Conservation (phyloP, 768 basidiomycete genomes). For the Phaeotremella skinneri region DNA sequence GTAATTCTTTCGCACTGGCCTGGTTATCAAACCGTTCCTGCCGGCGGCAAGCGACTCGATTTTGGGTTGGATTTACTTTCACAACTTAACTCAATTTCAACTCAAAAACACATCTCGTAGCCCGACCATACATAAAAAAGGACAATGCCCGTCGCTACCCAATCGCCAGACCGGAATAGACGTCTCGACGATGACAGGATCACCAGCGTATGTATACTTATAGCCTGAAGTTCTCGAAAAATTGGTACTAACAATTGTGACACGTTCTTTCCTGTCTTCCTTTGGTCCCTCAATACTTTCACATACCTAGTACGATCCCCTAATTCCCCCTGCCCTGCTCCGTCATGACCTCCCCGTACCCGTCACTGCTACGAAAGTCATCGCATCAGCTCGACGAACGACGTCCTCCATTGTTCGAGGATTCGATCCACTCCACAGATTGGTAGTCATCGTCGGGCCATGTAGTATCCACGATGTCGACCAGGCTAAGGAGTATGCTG, state of each 20-base stretch:
- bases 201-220: constrained; percentile 35
- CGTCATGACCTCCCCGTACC: constrained; percentile 78
- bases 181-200: constrained; percentile 44
- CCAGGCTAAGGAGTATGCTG: constrained; percentile 63
- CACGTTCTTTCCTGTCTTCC: background rate
- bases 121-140: background rate
- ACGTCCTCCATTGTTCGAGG: constrained; percentile 78
- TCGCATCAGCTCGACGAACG: constrained; percentile 73
- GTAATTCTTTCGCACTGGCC: background rate
- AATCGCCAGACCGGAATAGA: constrained; percentile 39
- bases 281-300: background rate
- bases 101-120: background rate
- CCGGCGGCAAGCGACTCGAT: constrained; percentile 3
- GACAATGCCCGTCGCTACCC: constrained; percentile 27
- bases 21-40: background rate
- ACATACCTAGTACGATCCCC: constrained; percentile 77
- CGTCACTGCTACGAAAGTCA: constrained; percentile 64
- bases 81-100: background rate
- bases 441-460: constrained; percentile 90
- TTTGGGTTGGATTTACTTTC: background rate
- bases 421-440: constrained; percentile 65
- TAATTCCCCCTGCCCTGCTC: constrained; percentile 87
- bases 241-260: background rate
- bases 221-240: background rate
- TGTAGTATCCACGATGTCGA: constrained; percentile 90